Evolutionary conservation across 371 early-diverging fungal genomes (phyloP).

Genomic region (Mortierella sp.): DNA sequence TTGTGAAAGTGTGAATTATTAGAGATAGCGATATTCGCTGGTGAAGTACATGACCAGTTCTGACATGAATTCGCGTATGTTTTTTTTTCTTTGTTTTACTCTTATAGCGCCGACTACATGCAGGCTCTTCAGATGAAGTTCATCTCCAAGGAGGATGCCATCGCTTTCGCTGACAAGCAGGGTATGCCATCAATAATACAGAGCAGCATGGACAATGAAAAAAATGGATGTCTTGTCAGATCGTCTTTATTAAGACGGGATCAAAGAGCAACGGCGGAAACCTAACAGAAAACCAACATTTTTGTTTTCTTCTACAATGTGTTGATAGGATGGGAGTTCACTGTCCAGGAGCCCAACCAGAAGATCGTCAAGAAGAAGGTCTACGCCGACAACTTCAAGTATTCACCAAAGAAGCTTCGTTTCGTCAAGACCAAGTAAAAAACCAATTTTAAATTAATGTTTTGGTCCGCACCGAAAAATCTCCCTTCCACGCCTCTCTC

Average conservation of each 20-base stretch:
- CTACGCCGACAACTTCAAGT: conserved; percentile 94
- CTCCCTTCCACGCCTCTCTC: neutral
- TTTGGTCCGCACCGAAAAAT: neutral
- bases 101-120: conserved; percentile 82
- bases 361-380: conserved; percentile 80
- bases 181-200: conserved; percentile 60
- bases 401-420: conserved; percentile 82
- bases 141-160: conserved; percentile 88
- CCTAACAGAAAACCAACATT: neutral
- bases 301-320: neutral
- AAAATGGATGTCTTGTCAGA: neutral
- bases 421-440: conserved; percentile 88
- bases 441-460: conserved; percentile 5
- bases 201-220: too few relatives aligned
- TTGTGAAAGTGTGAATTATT: too few relatives aligned
- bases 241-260: neutral
- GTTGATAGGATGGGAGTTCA: conserved; percentile 83
- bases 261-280: neutral
- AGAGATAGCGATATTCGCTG: neutral
- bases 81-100: neutral
- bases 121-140: conserved; percentile 92
- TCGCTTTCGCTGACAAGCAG: conserved; percentile 94
- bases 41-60: neutral
- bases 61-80: neutral
- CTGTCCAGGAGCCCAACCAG: conserved; percentile 89